Base-by-base conservation (phyloP, 805 yeast species). In the Metschnikowia anglica region DNA sequence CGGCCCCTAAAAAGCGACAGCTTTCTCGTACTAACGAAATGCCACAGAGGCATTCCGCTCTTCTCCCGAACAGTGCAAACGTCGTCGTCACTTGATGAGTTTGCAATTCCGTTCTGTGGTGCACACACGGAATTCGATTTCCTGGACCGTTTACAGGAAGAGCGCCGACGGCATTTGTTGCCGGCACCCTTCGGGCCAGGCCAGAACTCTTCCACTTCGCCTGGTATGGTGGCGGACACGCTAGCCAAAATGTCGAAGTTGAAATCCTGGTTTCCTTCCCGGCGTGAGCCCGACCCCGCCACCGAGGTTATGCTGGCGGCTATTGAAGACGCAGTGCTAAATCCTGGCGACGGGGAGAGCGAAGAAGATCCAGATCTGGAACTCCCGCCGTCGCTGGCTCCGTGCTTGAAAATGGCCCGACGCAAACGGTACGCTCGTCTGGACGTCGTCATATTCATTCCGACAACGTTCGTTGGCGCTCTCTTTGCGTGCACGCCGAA, bases 391-490 rank as follows among this genome's bases (percentile, higher is more conserved):
- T n/a, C n/a, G n/a, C n/a, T n/a, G 23, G 37, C 34, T 3, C 39
- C 33, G 13, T 81, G 86, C 45, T 81, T 73, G 53, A 79, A 81
- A 44, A 57, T 82, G 43, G 85, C 60, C 15, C 70, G 89, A 51
- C 66, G 81, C 31, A 72, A 73, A 48, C 72, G 74, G 49, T 81
- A 76, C 52, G 76, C 78, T 0, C 58, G 56, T 10, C 63, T 79
- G 37, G 60, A 70, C 21, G 38, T 72, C 9, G 68, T 75, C 1
- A 54, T 79, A 5, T 80, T 70, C 53, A 62, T 77, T 12, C 87
- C 88, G 0, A 65, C 71, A 15, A 72, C 80, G 0, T 76, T 77
- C 62, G 76, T 85, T 2, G 91, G 90, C 5, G 88, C 81, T 0
- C 51, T 84, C 2, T 85, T 73, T 58, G 70, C 71, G 41, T 80